These are phyloP conservation scores for Pseudogymnoascus sp. DNA, from an alignment of 2,329 filamentous ascomycete genomes.

Conservation along the genomic window DNA sequence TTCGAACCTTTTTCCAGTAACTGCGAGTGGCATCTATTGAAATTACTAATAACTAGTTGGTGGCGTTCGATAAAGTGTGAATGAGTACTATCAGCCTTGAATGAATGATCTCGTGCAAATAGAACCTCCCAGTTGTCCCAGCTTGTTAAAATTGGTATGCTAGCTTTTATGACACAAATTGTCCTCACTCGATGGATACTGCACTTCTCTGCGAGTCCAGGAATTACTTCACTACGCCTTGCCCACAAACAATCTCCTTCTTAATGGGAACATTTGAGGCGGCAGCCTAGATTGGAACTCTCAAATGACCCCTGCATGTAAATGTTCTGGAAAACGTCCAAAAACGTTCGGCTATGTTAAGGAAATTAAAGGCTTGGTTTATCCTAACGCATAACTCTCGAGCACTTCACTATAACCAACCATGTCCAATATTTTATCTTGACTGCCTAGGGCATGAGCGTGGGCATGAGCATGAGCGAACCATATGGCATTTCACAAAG, in stretches of 20 bases:
- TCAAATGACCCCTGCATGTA: not conserved
- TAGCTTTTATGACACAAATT: not conserved
- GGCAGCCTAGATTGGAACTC: not conserved
- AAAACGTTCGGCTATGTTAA: not conserved
- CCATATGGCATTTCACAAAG: not conserved
- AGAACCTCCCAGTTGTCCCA: not conserved
- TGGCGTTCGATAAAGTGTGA: not conserved
- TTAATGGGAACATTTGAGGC: not conserved
- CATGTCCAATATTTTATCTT: not conserved
- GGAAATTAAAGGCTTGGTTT: not conserved
- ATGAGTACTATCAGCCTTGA: not conserved
- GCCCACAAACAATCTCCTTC: not conserved
- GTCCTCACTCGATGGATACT: too few species aligned
- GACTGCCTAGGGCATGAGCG: not conserved
- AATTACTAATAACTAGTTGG: not conserved
- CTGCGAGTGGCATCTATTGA: not conserved
- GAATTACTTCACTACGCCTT: not conserved
- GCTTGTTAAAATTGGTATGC: not conserved
- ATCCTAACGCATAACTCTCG: not conserved
- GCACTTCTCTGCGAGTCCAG: not conserved
- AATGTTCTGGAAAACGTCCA: constrained; percentile 3
- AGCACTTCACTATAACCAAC: not conserved
- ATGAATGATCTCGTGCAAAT: not conserved
- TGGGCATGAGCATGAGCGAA: not conserved
- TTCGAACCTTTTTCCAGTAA: not conserved